Percentiles rank a stretch among this genome's conserved stretches.
phyloP scores from a whole-genome alignment of 169 alveolate genomes.

The Cryptosporidium viatorum region DNA sequence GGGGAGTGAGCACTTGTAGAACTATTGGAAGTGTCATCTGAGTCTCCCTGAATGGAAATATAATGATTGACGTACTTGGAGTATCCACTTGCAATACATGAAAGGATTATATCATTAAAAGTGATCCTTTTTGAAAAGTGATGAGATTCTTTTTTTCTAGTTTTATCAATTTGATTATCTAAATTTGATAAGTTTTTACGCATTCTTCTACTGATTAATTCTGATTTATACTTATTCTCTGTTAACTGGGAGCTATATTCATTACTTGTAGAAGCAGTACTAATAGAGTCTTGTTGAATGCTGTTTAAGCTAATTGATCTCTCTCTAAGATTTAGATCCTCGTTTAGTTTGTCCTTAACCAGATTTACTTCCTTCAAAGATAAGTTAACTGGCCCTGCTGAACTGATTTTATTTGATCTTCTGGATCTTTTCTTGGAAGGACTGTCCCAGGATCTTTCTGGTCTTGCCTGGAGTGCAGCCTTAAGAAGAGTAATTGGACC shows the following conservation, averaged over 20 bases:
- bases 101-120: constrained; percentile 61
- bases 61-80: constrained; percentile 51
- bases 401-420: constrained; percentile 41
- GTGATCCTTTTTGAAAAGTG: constrained; percentile 66
- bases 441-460: constrained; percentile 68
- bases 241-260: neutral
- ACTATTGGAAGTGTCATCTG: neutral
- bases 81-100: constrained; percentile 75
- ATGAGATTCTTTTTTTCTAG: neutral
- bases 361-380: constrained; percentile 40
- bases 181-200: neutral
- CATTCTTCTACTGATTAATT: neutral
- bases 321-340: constrained; percentile 2
- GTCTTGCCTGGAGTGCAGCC: constrained; percentile 55
- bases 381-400: constrained; percentile 45
- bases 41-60: constrained; percentile 1
- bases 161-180: neutral
- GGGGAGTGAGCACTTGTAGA: constrained; percentile 53
- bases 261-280: neutral
- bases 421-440: constrained; percentile 40
- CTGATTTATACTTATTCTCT: neutral
- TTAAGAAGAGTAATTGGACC: constrained; percentile 59
- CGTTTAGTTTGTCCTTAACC: constrained; percentile 33
- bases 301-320: neutral
- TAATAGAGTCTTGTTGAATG: neutral